Evolutionary conservation across 2,329 filamentous ascomycete species (phyloP).

Genomic region (Chaetomiaceae sp.): DNA sequence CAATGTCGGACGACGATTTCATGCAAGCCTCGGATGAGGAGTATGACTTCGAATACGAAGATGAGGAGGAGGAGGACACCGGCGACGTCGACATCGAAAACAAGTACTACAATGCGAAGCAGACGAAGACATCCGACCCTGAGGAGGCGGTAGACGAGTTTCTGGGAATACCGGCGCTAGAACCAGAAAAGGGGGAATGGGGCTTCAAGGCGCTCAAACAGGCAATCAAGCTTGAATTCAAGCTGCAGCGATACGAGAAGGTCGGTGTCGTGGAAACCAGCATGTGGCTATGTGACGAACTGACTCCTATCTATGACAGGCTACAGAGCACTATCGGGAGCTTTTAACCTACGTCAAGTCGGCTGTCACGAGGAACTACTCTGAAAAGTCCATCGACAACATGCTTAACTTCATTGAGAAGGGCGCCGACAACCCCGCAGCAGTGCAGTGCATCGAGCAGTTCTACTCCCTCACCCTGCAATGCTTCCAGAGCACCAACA

Average conservation of each 20-base stretch:
- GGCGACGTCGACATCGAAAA: slow-evolving; percentile 96
- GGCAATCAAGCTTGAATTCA: slow-evolving; percentile 95
- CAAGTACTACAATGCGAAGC: slow-evolving; percentile 99
- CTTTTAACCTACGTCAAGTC: slow-evolving; percentile 96
- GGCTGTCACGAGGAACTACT: slow-evolving; percentile 95
- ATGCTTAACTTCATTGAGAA: slow-evolving; percentile 98
- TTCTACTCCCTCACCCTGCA: slow-evolving; percentile 92
- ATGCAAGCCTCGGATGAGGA: slow-evolving; percentile 89
- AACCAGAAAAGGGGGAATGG: slow-evolving; percentile 94
- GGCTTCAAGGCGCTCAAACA: slow-evolving; percentile 98
- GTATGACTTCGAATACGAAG: slow-evolving; percentile 98
- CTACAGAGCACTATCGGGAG: slow-evolving; percentile 85
- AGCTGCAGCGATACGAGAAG: slow-evolving; percentile 79
- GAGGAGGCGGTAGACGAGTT: slow-evolving; percentile 90
- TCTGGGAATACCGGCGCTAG: slow-evolving; percentile 74
- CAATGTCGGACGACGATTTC: slow-evolving; percentile 84
- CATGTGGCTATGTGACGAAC: neutral
- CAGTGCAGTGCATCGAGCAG: slow-evolving; percentile 79
- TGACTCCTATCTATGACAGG: slow-evolving; percentile 44
- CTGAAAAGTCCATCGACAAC: slow-evolving; percentile 98
- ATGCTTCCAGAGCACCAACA: slow-evolving; percentile 96
- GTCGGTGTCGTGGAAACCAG: slow-evolving; percentile 37
- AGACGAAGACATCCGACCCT: slow-evolving; percentile 81
- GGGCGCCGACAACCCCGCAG: slow-evolving; percentile 63
- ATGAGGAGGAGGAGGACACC: slow-evolving; percentile 75